phyloP scores from a whole-genome alignment of 371 early-diverging fungal species.

The Blastocladiella emersonii region DNA sequence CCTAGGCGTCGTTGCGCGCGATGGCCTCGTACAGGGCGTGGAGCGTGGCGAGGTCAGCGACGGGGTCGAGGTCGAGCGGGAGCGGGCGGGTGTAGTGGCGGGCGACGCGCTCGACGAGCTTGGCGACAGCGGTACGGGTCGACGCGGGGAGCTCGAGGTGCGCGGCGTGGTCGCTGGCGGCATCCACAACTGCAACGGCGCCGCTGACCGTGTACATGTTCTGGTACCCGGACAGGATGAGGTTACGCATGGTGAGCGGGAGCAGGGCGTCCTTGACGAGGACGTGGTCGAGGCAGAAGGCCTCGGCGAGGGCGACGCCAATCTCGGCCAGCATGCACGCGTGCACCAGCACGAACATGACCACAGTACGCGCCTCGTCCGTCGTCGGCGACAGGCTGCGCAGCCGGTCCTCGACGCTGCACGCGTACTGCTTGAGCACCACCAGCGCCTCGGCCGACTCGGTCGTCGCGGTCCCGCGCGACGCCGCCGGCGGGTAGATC shows the following conservation, averaged over 20 bases:
- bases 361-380: not conserved
- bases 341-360: not conserved
- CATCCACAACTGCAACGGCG: not conserved
- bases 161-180: not conserved
- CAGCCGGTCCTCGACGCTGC: not conserved
- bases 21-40: not conserved
- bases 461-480: not conserved
- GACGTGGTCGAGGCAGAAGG: not conserved
- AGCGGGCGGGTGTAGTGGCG: not conserved
- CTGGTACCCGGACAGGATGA: not conserved
- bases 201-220: not conserved
- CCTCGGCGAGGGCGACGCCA: not conserved
- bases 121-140: not conserved
- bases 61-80: not conserved
- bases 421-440: not conserved
- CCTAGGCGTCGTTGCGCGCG: not conserved
- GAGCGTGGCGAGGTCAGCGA: not conserved
- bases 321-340: not conserved
- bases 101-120: not conserved
- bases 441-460: not conserved
- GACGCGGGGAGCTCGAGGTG: not conserved
- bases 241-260: not conserved
- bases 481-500: not conserved
- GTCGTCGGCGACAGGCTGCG: not conserved
- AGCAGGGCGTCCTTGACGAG: not conserved